Percentiles rank a stretch among this genome's conserved stretches.
Conservation (phyloP, 176 grass and related monocot species). For the Cocos nucifera region DNA sequence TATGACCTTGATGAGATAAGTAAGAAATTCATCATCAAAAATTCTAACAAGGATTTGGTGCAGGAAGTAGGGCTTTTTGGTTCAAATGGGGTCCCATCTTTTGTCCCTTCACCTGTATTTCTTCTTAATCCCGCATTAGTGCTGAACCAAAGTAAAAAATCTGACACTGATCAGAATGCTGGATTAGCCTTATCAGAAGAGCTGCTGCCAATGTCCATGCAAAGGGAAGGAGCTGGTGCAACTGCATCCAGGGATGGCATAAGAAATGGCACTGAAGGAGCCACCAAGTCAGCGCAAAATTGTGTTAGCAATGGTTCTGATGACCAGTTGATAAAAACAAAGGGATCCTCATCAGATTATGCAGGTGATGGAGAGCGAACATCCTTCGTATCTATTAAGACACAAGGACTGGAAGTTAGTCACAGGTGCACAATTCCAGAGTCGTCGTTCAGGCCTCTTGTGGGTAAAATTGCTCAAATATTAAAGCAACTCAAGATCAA, state of each 20-base stretch:
- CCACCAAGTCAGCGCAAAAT: conserved; percentile 29
- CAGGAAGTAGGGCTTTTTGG: conserved; percentile 76
- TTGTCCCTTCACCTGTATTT: conserved; percentile 47
- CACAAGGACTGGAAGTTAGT: conserved; percentile 33
- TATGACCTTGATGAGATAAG: conserved; percentile 78
- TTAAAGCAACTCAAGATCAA: conserved; percentile 73
- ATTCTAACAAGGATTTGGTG: conserved; percentile 71
- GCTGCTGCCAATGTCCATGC: conserved; percentile 21
- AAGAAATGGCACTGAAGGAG: background rate
- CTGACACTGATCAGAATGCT: conserved; percentile 31
- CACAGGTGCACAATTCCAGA: conserved; percentile 53
- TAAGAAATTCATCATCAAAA: conserved; percentile 57
- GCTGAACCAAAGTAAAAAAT: conserved; percentile 32
- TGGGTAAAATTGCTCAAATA: conserved; percentile 64
- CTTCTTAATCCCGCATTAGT: conserved; percentile 55
- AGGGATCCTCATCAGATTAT: conserved; percentile 13
- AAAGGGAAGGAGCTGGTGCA: conserved; percentile 17
- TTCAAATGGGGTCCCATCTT: conserved; percentile 65
- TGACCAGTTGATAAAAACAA: conserved; percentile 38
- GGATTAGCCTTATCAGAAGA: conserved; percentile 32
- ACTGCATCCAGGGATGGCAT: background rate
- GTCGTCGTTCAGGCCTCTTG: conserved; percentile 58
- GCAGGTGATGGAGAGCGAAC: conserved; percentile 33
- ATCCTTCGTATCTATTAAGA: conserved; percentile 38
- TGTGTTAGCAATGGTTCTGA: conserved; percentile 27